phyloP scores from a whole-genome alignment of 2,329 filamentous ascomycete species.

The Neospermospora avenae region DNA sequence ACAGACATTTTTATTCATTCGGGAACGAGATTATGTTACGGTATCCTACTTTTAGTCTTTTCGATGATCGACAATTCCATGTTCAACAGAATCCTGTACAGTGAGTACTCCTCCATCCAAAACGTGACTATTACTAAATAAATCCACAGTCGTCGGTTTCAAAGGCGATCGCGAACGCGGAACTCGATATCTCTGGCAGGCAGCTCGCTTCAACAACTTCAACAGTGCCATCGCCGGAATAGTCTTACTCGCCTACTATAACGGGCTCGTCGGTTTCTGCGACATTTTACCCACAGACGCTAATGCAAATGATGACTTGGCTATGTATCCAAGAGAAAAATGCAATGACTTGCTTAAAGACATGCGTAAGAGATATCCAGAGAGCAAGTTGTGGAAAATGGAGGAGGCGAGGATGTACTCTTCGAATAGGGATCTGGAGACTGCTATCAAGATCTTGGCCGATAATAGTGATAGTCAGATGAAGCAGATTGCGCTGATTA shows the following conservation, averaged over 20 bases:
- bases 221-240: slow-evolving; percentile 89
- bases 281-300: slow-evolving; percentile 74
- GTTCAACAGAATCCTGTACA: slow-evolving; percentile 79
- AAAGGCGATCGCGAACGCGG: slow-evolving; percentile 81
- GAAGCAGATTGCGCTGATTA: slow-evolving; percentile 83
- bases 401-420: slow-evolving; percentile 80
- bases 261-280: slow-evolving; percentile 78
- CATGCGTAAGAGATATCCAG: slow-evolving; percentile 76
- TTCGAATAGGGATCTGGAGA: slow-evolving; percentile 61
- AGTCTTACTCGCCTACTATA: slow-evolving; percentile 81
- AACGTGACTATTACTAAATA: neutral
- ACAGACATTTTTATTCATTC: slow-evolving; percentile 88
- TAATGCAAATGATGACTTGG: slow-evolving; percentile 53
- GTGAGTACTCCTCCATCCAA: neutral
- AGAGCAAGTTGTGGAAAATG: slow-evolving; percentile 79
- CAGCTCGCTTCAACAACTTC: slow-evolving; percentile 79
- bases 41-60: slow-evolving; percentile 79
- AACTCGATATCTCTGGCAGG: slow-evolving; percentile 84
- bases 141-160: slow-evolving; percentile 68
- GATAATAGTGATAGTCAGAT: slow-evolving; percentile 64
- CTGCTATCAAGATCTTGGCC: slow-evolving; percentile 64
- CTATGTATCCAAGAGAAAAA: slow-evolving; percentile 68
- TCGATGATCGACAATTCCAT: slow-evolving; percentile 83
- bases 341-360: slow-evolving; percentile 65
- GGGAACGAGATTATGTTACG: slow-evolving; percentile 85